These are phyloP conservation scores for Botrytis galanthina DNA, from an alignment of 2,329 filamentous ascomycete genomes.

Conservation along the genomic window DNA sequence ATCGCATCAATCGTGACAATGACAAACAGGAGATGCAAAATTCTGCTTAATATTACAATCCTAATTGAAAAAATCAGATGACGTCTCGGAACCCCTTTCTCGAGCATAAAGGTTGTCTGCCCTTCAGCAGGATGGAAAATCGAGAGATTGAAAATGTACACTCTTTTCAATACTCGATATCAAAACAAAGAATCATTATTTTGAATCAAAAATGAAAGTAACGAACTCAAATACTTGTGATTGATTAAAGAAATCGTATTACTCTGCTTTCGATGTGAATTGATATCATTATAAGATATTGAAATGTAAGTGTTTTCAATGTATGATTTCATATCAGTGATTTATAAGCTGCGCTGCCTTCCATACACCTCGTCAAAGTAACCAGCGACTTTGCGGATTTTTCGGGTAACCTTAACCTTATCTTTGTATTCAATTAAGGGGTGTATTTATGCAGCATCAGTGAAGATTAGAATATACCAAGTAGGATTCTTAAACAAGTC, in stretches of 20 bases:
- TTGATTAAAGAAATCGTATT: rapidly evolving
- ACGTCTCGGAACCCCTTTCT: too few relatives aligned
- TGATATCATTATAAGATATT: background rate
- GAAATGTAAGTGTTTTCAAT: background rate
- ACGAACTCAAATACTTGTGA: background rate
- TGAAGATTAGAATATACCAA: too few relatives aligned
- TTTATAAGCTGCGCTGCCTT: background rate
- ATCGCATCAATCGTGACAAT: too few relatives aligned
- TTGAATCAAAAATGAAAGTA: background rate
- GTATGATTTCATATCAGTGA: background rate
- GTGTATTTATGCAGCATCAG: background rate
- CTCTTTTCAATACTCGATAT: background rate
- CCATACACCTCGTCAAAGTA: background rate
- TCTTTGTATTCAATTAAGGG: background rate
- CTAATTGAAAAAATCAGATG: too few relatives aligned
- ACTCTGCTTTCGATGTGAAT: background rate
- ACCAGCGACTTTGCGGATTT: background rate
- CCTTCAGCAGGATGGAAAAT: too few relatives aligned
- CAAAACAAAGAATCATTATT: background rate
- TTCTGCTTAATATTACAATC: too few relatives aligned
- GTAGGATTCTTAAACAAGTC: background rate
- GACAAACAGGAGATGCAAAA: too few relatives aligned
- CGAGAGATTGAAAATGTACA: too few relatives aligned
- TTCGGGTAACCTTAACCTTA: background rate
- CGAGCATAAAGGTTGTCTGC: too few relatives aligned